A percentile compares a stretch with the other conserved stretches of the same genome.
Evolutionary conservation across 2,329 filamentous ascomycete genomes (phyloP).

Genomic region (Aspergillus sp.): DNA sequence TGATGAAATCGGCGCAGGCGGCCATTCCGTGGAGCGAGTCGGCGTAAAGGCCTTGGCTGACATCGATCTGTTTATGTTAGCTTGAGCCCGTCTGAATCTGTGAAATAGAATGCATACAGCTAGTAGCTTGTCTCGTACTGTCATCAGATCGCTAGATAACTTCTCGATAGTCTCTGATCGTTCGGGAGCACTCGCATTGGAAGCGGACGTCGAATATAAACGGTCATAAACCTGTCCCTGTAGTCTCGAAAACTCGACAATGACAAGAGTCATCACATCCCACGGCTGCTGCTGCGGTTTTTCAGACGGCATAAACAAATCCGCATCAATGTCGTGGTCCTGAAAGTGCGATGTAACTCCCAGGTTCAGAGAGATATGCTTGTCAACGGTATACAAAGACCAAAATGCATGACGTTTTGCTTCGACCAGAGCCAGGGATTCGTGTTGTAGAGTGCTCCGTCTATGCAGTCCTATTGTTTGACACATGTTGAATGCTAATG

Average conservation of each 20-base stretch:
- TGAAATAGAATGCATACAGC: slow-evolving; percentile 7
- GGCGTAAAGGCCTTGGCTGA: slow-evolving; percentile 15
- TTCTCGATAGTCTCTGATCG: slow-evolving; percentile 11
- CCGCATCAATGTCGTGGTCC: slow-evolving; percentile 21
- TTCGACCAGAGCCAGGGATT: slow-evolving; percentile 10
- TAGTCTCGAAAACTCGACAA: slow-evolving; percentile 15
- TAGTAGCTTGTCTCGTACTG: slow-evolving; percentile 15
- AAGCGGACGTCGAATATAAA: slow-evolving; percentile 17
- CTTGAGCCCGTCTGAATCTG: too few species aligned
- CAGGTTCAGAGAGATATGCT: slow-evolving; percentile 19
- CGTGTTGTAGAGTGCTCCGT: slow-evolving; percentile 10
- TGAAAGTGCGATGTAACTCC: slow-evolving; percentile 20
- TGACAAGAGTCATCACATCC: slow-evolving; percentile 19
- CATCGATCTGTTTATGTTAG: slow-evolving; percentile 11
- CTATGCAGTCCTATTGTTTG: slow-evolving; percentile 16
- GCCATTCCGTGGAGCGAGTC: slow-evolving; percentile 20
- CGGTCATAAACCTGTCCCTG: slow-evolving; percentile 20
- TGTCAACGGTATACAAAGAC: slow-evolving; percentile 21
- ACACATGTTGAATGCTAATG: slow-evolving; percentile 19
- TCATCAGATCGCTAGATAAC: slow-evolving; percentile 17
- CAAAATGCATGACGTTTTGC: slow-evolving; percentile 20
- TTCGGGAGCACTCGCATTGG: slow-evolving; percentile 8
- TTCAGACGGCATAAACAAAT: slow-evolving; percentile 11
- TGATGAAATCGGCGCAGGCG: slow-evolving; percentile 20
- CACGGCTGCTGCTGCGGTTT: slow-evolving; percentile 14